These are phyloP conservation scores for Monosporozyma siamensis DNA, from an alignment of 805 yeast species.

Conservation along the genomic window DNA sequence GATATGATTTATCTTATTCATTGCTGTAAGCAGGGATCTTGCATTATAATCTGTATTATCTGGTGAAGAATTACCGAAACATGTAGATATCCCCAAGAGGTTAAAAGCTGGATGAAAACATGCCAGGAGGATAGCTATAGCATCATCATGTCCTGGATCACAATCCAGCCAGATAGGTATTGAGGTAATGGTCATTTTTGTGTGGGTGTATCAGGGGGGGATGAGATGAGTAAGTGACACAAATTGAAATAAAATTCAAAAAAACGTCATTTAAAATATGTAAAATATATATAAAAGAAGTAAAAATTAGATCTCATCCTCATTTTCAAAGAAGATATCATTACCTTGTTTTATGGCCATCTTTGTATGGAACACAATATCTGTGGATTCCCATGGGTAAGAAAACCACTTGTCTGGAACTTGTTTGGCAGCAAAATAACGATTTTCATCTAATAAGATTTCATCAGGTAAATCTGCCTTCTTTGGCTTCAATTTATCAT, in stretches of 20 bases:
- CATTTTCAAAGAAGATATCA: constrained; percentile 35
- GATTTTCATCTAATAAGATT: constrained; percentile 45
- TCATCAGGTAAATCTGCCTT: constrained; percentile 62
- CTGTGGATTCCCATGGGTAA: constrained; percentile 78
- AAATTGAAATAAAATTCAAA: no score
- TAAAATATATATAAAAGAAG: neutral
- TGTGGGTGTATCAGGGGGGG: no score
- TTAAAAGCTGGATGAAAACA: constrained; percentile 49
- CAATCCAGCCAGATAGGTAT: constrained; percentile 84
- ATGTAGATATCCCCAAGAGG: constrained; percentile 63
- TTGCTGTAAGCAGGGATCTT: constrained; percentile 53
- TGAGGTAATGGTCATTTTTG: no score
- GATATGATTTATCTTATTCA: constrained; percentile 37
- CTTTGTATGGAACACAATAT: constrained; percentile 63
- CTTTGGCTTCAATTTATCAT: constrained; percentile 65
- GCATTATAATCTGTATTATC: constrained; percentile 62
- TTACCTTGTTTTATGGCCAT: constrained; percentile 69
- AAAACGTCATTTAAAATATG: no score
- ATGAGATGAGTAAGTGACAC: no score
- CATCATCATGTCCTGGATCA: constrained; percentile 89
- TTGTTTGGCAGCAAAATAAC: constrained; percentile 62
- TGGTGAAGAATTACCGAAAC: constrained; percentile 62
- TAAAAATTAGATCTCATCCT: neutral
- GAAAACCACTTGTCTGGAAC: constrained; percentile 81
- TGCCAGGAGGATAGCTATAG: constrained; percentile 61